phyloP scores from a whole-genome alignment of 2,329 filamentous ascomycete species.

The Pseudopyrenochaeta lycopersici region DNA sequence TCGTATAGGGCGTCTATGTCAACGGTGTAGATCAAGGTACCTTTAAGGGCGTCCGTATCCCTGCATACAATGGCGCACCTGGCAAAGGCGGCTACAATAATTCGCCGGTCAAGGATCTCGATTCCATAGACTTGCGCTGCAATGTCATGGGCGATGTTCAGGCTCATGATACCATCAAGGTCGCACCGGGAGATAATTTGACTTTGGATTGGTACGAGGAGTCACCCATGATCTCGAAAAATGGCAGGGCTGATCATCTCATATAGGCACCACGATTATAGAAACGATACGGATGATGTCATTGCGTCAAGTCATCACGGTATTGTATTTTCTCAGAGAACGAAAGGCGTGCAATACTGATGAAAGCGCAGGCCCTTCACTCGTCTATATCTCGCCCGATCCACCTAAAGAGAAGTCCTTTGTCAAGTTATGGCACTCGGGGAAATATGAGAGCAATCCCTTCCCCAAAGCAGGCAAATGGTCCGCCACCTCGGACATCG shows the following conservation, averaged over 20 bases:
- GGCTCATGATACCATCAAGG: slow-evolving; percentile 46
- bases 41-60: slow-evolving; percentile 39
- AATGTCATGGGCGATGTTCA: slow-evolving; percentile 52
- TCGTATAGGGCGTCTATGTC: slow-evolving; percentile 41
- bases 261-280: slow-evolving; percentile 47
- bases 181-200: slow-evolving; percentile 48
- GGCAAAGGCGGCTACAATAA: slow-evolving; percentile 49
- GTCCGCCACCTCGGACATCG: slow-evolving; percentile 38
- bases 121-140: slow-evolving; percentile 51
- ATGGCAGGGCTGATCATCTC: background rate
- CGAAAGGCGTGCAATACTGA: background rate
- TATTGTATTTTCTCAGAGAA: background rate
- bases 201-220: slow-evolving; percentile 47
- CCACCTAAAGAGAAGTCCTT: slow-evolving; percentile 49
- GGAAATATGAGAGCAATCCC: slow-evolving; percentile 42
- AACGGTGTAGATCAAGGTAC: slow-evolving; percentile 43
- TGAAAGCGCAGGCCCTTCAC: slow-evolving; percentile 38
- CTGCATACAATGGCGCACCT: slow-evolving; percentile 47
- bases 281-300: slow-evolving; percentile 47
- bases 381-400: slow-evolving; percentile 54
- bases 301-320: slow-evolving; percentile 37
- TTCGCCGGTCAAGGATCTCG: slow-evolving; percentile 52
- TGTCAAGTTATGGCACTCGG: slow-evolving; percentile 53
- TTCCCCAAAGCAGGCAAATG: slow-evolving; percentile 47
- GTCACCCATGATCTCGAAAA: background rate